These are phyloP conservation scores for Penicillium sp. DNA, from an alignment of 2,329 filamentous ascomycete genomes.

Conservation along the genomic window DNA sequence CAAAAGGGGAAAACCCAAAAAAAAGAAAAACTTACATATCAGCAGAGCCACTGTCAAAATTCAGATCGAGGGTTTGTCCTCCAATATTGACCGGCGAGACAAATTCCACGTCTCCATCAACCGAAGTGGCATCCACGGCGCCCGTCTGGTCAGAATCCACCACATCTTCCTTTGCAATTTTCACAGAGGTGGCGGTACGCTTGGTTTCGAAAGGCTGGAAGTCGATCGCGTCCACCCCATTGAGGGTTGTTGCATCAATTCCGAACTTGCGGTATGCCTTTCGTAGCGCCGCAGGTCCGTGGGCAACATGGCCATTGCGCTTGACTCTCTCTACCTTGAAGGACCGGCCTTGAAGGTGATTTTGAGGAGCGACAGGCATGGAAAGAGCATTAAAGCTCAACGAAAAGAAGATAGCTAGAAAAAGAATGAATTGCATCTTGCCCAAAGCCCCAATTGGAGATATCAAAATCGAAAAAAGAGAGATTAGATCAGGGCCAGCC, in stretches of 20 bases:
- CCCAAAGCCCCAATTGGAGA: not conserved
- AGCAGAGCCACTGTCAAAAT: constrained; percentile 75
- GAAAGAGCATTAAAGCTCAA: constrained; percentile 37
- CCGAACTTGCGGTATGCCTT: constrained; percentile 70
- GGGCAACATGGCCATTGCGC: constrained; percentile 56
- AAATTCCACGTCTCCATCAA: constrained; percentile 67
- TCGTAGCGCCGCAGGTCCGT: constrained; percentile 62
- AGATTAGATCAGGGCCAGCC: constrained; percentile 19
- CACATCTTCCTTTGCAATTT: constrained; percentile 28
- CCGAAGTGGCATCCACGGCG: constrained; percentile 63
- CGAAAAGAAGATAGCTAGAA: constrained; percentile 30
- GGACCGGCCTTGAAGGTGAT: constrained; percentile 42
- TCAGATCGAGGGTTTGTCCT: constrained; percentile 65
- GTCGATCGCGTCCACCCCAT: constrained; percentile 37
- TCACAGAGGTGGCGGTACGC: constrained; percentile 21
- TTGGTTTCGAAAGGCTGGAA: constrained; percentile 34
- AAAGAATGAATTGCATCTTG: constrained; percentile 33
- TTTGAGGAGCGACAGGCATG: constrained; percentile 29
- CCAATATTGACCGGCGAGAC: constrained; percentile 69
- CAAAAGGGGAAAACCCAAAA: too few species aligned
- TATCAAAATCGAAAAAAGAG: constrained; percentile 6
- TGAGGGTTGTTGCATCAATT: constrained; percentile 49
- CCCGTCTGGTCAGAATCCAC: constrained; percentile 47
- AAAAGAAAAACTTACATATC: constrained; percentile 56
- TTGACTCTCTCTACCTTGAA: constrained; percentile 62